Base-by-base conservation (phyloP, 1,284 basidiomycete species). In the Moniliophthora roreri region DNA sequence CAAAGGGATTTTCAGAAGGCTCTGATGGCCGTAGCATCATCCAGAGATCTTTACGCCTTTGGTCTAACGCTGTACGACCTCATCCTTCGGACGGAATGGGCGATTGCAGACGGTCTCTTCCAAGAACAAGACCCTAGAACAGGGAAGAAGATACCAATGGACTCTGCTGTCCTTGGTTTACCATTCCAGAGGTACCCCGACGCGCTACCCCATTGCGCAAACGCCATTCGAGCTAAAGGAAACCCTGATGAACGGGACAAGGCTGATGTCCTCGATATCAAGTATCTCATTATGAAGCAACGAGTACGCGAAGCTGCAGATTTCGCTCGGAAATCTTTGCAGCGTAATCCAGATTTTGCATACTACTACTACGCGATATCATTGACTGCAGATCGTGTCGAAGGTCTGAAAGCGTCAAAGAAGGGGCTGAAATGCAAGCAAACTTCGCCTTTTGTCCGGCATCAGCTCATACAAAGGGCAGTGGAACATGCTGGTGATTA, bases 201-300 rank as follows among this genome's bases (percentile, higher is more conserved):
- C 56, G 67, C 81, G 0, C 67, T 86, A 7, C 82, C 84, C 6
- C 63, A 71, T 26, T 82, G 80, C 60, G 81, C 82, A 9, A 70
- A 71, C 37, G 81, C 75, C 11, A 73, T 85, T 44, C 76, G 80
- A 15, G 68, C 62, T 18, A 68, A 65, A 49, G 71, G 70, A n/a
- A 65, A 60, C 8, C 55, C 68, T 0, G 57, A 58, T 2, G 77
- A 82, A 54, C 58, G 62, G 11, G 79, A 83, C 58, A 58, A 72
- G 16, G 84, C 83, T 0, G 82, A 85, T 60, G 78, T 85, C 50
- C 63, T 85, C 21, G 81, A 85, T 26, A 77, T 85, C 66, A 85
- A 85, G 62, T 79, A 68, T 59, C 59, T 66, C 48, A 76, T 85
- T 62, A 75, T 79, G 64, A 70, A 69, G 51, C 67, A 69, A 26